Evolutionary conservation across 768 basidiomycete species (phyloP), one percentile per base, ranked within the genome.

Genomic region (Mrakia blollopis): DNA sequence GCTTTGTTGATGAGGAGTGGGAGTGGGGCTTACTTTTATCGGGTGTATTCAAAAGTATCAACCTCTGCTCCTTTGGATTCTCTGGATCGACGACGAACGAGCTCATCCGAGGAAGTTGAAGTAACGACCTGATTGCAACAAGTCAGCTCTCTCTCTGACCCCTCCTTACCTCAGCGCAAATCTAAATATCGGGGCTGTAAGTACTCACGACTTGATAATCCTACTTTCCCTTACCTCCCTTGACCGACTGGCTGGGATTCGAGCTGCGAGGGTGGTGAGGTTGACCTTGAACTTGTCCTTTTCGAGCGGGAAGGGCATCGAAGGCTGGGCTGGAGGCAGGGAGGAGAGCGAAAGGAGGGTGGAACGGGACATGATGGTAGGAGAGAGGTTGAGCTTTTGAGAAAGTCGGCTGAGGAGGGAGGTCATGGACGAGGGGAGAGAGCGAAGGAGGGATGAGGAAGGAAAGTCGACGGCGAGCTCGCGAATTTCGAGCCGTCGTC

Each of bases 261-360:
- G 87, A 30, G 87, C 89, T 32, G 90, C 91, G 44, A 95, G 85
- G 14, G 94, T 87, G 10, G 88, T 85, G 11, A 95, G 80, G 0
- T 87, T 86, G 82, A 88, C 90, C 35, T 82, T 86, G 81, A 97
- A 97, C 10, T 85, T 87, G 78, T 83, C 80, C 78, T 87, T 88
- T 84, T 93, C 89, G 83, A 61, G 57, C 2, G 57, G 83, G 82
- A 41, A 70, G n/a, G 86, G 74, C 80, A 82, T 81, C 11, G 80
- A 88, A 63, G 85, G 85, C 75, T 88, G 87, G 32, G 85, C 69
- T 4, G 89, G 89, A 14, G 87, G 87, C 2, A 50, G 47, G 14
- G 47, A 50, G 18, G 47, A 14, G 47, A 5, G 39, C 11, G 4
- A 44, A 21, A 68, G 65, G 65, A 41, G 35, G 65, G 65, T n/a